Conservation (phyloP, 2,329 filamentous ascomycete genomes). For the Pseudonectria buxi region DNA sequence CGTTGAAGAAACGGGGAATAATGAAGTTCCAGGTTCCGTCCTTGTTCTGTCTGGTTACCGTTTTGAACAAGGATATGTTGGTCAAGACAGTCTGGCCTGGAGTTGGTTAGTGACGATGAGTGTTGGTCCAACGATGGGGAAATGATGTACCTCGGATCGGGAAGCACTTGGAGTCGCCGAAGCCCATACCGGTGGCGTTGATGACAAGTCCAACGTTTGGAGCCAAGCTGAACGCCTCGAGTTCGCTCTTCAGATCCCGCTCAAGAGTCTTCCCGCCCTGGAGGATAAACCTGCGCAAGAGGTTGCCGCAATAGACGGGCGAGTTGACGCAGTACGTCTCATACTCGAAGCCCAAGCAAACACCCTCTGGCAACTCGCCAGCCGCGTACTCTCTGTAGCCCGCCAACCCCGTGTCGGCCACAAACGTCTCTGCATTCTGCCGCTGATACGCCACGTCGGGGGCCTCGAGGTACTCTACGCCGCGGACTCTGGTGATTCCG, state of each 20-base stretch:
- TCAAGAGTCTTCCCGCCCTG: conserved; percentile 23
- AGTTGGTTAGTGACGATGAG: conserved; percentile 5
- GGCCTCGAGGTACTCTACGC: conserved; percentile 46
- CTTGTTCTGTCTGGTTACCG: conserved; percentile 53
- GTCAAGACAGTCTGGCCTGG: conserved; percentile 32
- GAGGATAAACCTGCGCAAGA: conserved; percentile 26
- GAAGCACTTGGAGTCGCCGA: conserved; percentile 26
- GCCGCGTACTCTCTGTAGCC: conserved; percentile 22
- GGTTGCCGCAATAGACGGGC: conserved; percentile 42
- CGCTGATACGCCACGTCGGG: conserved; percentile 33
- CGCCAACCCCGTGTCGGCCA: conserved; percentile 20
- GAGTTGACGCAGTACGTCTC: conserved; percentile 49
- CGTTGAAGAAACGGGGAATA: conserved; percentile 54
- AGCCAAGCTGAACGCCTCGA: conserved; percentile 24
- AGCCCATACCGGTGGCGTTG: conserved; percentile 29
- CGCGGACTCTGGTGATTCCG: conserved; percentile 43
- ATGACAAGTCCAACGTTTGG: conserved; percentile 20
- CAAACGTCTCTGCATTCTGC: conserved; percentile 21
- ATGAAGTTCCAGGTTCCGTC: conserved; percentile 59
- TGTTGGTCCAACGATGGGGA: neutral
- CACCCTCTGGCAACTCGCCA: conserved; percentile 34
- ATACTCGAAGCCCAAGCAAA: conserved; percentile 44
- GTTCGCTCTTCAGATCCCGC: conserved; percentile 23
- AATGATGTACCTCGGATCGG: conserved; percentile 24
- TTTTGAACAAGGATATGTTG: conserved; percentile 27